Evolutionary conservation across 306 rosid genomes (phyloP).

Genomic region (Rosa chinensis): DNA sequence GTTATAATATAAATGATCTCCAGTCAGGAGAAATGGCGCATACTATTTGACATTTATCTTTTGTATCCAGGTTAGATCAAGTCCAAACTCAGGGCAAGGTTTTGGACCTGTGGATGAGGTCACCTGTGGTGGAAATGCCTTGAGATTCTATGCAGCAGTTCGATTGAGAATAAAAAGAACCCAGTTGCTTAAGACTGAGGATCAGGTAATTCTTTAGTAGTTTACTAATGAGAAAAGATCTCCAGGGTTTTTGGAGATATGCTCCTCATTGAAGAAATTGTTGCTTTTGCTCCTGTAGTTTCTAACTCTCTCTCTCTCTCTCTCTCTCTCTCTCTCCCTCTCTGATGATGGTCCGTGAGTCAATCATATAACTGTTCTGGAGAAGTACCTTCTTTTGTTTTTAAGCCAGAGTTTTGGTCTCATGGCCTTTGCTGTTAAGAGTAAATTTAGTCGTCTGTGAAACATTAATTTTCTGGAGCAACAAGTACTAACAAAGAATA

Average conservation of each 20-base stretch:
- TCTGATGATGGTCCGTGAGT: background rate
- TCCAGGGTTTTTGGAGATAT: background rate
- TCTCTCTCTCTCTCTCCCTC: background rate
- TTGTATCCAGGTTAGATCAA: slow-evolving; percentile 54
- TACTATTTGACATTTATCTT: slow-evolving; percentile 20
- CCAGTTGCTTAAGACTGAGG: slow-evolving; percentile 55
- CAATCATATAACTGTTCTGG: background rate
- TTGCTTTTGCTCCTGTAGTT: background rate
- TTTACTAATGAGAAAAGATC: background rate
- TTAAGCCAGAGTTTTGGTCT: background rate
- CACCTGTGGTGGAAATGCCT: slow-evolving; percentile 91
- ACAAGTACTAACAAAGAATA: background rate
- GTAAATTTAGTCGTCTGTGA: background rate
- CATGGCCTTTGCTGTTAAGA: background rate
- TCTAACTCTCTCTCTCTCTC: background rate
- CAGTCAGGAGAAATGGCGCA: slow-evolving; percentile 10
- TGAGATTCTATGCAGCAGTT: slow-evolving; percentile 78
- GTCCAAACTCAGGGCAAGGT: slow-evolving; percentile 41
- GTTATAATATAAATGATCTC: background rate
- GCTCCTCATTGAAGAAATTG: background rate
- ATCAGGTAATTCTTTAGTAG: slow-evolving; percentile 44
- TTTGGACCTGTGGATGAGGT: slow-evolving; percentile 59
- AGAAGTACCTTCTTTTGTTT: background rate
- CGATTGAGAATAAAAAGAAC: slow-evolving; percentile 66
- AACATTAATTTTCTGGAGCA: background rate